Evolutionary conservation across 495 filamentous ascomycete genomes (phyloP), one percentile per base, ranked within the genome.

Genomic region (Paragyromitra xinjiangensis): DNA sequence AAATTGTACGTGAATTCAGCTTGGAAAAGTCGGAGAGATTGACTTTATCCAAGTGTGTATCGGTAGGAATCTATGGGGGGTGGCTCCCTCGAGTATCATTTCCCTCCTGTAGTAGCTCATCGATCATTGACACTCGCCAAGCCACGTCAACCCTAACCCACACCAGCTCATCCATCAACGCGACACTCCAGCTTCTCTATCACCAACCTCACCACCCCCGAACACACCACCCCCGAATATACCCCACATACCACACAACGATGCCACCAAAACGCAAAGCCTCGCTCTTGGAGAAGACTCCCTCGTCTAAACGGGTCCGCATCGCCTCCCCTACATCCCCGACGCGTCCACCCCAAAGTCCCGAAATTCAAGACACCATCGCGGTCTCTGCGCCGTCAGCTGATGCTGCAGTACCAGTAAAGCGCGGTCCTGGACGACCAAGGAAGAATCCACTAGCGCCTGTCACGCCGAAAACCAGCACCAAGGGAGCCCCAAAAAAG

Each of bases 181-280:
- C 59, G 59, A 42, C 59, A 37, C 19, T 22, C 16, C 39, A 44
- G 42, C 59, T 7, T 12, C 8, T 0, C 61, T n/a, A 44, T n/a
- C 39, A 16, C 9, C 55, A 69, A 29, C 37, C 68, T 61, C 22
- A 40, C 39, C 55, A 44, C 69, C n/a, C 59, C 44, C 11, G 37
- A 56, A 26, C 12, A 40, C 19, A 22, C 67, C 53, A 8, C 69
- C 58, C 40, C 53, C 11, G 14, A 37, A 56, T 19, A 73, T 66
- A 6, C 53, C 6, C 69, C 24, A n/a, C 44, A 16, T 26, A 24
- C 16, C 26, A 45, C 40, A 7, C 24, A n/a, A 14, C 66, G 59
- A 80, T 80, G 78, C 78, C 78, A 1, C 69, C 77, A 1, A 80
- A 80, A 64, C 78, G 78, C 29, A 80, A 80, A 26, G 67, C 26